Evolutionary conservation across 306 rosid genomes (phyloP).

Genomic region (Rosa persica): DNA sequence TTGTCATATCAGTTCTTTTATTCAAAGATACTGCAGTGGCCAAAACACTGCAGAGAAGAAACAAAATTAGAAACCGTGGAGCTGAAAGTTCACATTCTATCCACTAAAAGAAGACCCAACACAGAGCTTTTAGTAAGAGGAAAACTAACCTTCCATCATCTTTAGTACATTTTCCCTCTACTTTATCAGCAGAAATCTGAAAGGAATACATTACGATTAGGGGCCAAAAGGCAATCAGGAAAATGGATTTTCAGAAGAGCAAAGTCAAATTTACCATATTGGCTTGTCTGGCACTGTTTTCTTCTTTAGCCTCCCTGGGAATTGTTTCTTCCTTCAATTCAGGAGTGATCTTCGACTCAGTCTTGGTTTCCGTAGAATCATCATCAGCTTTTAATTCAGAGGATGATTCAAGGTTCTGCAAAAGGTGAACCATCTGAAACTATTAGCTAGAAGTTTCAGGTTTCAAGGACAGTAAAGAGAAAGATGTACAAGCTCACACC

Average conservation of each 20-base stretch:
- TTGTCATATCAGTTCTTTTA: not conserved
- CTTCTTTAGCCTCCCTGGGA: constrained; percentile 30
- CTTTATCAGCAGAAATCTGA: constrained; percentile 38
- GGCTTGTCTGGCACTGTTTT: constrained; percentile 18
- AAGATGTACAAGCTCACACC: constrained; percentile 18
- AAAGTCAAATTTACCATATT: constrained; percentile 24
- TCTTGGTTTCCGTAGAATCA: constrained; percentile 25
- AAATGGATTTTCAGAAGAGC: constrained; percentile 6
- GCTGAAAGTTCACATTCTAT: not conserved
- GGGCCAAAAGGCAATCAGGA: constrained; percentile 1
- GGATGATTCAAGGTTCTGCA: constrained; percentile 48
- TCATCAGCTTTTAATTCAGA: constrained; percentile 26
- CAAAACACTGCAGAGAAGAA: constrained; percentile 28
- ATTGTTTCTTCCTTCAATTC: constrained; percentile 33
- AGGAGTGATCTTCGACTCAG: constrained; percentile 28
- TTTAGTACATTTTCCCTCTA: constrained; percentile 9
- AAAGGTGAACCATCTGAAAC: constrained; percentile 7
- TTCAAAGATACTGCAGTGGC: constrained; percentile 34
- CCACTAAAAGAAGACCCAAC: not conserved
- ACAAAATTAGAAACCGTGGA: not conserved
- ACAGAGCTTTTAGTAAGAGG: not conserved
- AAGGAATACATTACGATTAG: constrained; percentile 12
- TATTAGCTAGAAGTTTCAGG: constrained; percentile 10
- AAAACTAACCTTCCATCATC: constrained; percentile 35
- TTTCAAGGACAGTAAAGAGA: not conserved